phyloP scores from a whole-genome alignment of 108 stramenopile species.

The Aureococcus anophagefferens region DNA sequence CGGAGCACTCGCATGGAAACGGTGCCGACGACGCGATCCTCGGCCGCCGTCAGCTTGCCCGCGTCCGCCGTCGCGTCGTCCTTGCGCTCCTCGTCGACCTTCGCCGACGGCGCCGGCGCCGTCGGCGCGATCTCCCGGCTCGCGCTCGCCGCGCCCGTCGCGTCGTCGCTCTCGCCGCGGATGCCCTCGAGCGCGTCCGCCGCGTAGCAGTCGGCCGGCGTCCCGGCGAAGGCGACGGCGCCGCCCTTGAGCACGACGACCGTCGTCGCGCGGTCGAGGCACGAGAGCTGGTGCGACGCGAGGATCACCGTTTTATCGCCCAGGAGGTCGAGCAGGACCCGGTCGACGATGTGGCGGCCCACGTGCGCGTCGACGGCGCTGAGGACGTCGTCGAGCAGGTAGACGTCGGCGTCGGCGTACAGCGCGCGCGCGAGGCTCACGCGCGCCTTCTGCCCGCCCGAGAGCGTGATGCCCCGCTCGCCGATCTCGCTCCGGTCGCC shows the following conservation, averaged over 20 bases:
- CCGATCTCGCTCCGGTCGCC: conserved; percentile 77
- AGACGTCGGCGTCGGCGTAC: conserved; percentile 55
- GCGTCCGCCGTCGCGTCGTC: neutral
- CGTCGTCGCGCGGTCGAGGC: conserved; percentile 62
- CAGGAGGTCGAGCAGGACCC: conserved; percentile 61
- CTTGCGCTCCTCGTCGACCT: conserved; percentile 9
- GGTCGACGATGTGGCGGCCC: conserved; percentile 77
- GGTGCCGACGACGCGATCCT: conserved; percentile 63
- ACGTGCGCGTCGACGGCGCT: conserved; percentile 94
- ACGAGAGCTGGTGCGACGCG: conserved; percentile 69
- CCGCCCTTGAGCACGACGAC: conserved; percentile 76
- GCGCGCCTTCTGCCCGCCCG: conserved; percentile 86
- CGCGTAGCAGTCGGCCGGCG: neutral
- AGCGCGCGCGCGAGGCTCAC: conserved; percentile 76
- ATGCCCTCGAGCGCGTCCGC: neutral
- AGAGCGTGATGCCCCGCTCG: conserved; percentile 76
- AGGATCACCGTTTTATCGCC: conserved; percentile 62
- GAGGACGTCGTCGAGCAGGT: conserved; percentile 75
- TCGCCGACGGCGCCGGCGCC: neutral
- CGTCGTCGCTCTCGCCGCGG: neutral
- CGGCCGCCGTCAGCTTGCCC: conserved; percentile 54
- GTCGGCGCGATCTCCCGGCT: neutral
- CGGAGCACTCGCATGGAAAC: conserved; percentile 37
- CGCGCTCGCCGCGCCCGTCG: neutral
- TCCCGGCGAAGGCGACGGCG: conserved; percentile 21